Conservation (phyloP, 2,329 filamentous ascomycete genomes). For the Ceratocystis colombiana region DNA sequence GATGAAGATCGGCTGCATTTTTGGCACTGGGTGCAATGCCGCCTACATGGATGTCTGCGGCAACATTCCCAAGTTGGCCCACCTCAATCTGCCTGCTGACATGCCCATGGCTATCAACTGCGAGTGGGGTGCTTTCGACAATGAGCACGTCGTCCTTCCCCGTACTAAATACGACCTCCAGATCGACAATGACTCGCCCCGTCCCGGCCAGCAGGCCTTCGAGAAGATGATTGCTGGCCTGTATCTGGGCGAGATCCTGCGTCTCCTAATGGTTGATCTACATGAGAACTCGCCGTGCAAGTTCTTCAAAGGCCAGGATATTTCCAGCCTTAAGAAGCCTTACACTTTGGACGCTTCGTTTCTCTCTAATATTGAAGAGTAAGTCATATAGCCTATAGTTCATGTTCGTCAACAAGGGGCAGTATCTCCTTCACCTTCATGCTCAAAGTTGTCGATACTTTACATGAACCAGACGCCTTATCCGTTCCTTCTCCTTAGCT, state of each 20-base stretch:
- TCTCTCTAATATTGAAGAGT: conserved; percentile 84
- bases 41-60: conserved; percentile 95
- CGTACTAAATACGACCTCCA: conserved; percentile 74
- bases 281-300: conserved; percentile 64
- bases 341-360: conserved; percentile 91
- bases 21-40: conserved; percentile 95
- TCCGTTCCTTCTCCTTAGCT: neutral
- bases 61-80: conserved; percentile 83
- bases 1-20: conserved; percentile 95
- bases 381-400: conserved; percentile 29
- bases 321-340: conserved; percentile 67
- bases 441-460: neutral
- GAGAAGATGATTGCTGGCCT: conserved; percentile 97
- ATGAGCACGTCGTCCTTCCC: conserved; percentile 79
- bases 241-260: conserved; percentile 91
- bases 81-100: conserved; percentile 77
- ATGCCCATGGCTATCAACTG: conserved; percentile 93
- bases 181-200: conserved; percentile 83
- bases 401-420: neutral
- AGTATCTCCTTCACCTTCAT: neutral
- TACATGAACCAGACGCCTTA: neutral
- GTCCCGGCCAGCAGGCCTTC: conserved; percentile 87
- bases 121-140: conserved; percentile 95
- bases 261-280: conserved; percentile 73
- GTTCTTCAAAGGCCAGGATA: conserved; percentile 77